phyloP scores from a whole-genome alignment of 176 grass and related monocot species.

The Chloris gayana region DNA sequence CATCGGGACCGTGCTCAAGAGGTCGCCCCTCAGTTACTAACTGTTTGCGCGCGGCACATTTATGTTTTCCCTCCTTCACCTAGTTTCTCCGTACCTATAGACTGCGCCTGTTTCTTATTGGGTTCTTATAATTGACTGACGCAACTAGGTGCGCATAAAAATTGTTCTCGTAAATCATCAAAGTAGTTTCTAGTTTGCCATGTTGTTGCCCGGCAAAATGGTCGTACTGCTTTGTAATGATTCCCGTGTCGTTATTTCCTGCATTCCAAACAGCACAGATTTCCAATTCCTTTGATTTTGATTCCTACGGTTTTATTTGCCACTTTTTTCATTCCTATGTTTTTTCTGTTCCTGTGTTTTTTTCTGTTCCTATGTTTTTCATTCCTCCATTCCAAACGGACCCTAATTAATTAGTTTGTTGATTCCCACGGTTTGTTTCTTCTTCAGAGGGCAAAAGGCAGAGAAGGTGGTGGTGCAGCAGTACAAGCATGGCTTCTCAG shows the following conservation, averaged over 20 bases:
- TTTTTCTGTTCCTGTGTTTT: too few relatives aligned
- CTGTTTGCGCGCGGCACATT: too few relatives aligned
- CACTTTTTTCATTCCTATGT: too few relatives aligned
- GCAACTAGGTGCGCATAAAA: background rate
- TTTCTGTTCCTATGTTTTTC: too few relatives aligned
- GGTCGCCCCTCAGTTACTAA: slow-evolving; percentile 26
- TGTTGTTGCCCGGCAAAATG: background rate
- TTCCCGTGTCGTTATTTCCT: too few relatives aligned
- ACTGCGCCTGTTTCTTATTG: background rate
- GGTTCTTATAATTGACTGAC: background rate
- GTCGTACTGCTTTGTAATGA: too few relatives aligned
- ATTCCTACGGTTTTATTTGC: too few relatives aligned
- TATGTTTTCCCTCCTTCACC: background rate
- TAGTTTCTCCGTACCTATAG: background rate
- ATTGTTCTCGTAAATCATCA: too few relatives aligned
- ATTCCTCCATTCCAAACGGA: too few relatives aligned
- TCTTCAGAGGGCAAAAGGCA: slow-evolving; percentile 34
- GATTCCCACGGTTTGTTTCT: background rate
- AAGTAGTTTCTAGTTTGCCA: background rate
- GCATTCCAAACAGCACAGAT: too few relatives aligned
- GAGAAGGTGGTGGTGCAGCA: slow-evolving; percentile 61
- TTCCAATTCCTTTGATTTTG: too few relatives aligned
- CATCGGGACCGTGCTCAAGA: slow-evolving; percentile 55
- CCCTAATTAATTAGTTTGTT: background rate
- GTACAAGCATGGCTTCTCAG: slow-evolving; percentile 82